Evolutionary conservation across 2,329 filamentous ascomycete genomes (phyloP), one percentile per base, ranked within the genome.

Genomic region (Penicillium sp.): DNA sequence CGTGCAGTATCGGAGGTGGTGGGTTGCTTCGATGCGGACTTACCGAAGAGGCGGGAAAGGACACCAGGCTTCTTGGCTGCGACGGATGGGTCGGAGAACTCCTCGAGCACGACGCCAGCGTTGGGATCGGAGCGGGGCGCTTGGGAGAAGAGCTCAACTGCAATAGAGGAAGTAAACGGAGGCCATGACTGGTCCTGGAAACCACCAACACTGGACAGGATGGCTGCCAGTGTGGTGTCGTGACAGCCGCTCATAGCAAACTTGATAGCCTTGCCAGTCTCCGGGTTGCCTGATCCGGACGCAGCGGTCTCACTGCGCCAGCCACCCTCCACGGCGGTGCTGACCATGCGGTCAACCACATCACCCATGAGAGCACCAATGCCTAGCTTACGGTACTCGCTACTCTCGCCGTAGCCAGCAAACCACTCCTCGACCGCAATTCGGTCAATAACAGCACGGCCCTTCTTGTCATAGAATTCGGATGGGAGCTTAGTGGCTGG

Each of bases 341-440:
- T 80, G 41, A 72, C 67, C 84, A 90, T 89, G 39, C 85, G 78
- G 53, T 81, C 77, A 12, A 90, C 84, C 17, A 97, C 69, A 62
- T 97, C 91, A 28, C 89, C 91, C 63, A 95, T 75, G 9, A 97
- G 75, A 10, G 79, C 80, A 26, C 93, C 93, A 54, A 96, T 93
- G 3, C 91, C 93, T 2, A 97, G 76, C 56, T 79, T 81, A n/a
- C 91, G 84, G 70, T 95, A 97, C 69, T 97, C 93, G 37, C 73
- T 72, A 53, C 82, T 89, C 69, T 96, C 90, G 50, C 77, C 77
- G 67, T 94, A 97, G 3, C 93, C 91, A 19, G 80, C 74, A 67
- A 85, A 97, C 93, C 93, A 97, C 71, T 97, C 93, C 61, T 98
- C 90, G 0, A 90, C 83, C 26, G 79, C 82, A 51, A 96, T 82